Percentiles rank a stretch among this genome's conserved stretches.
Conservation (phyloP, 257 asterid species). For the Przewalskia tangutica region DNA sequence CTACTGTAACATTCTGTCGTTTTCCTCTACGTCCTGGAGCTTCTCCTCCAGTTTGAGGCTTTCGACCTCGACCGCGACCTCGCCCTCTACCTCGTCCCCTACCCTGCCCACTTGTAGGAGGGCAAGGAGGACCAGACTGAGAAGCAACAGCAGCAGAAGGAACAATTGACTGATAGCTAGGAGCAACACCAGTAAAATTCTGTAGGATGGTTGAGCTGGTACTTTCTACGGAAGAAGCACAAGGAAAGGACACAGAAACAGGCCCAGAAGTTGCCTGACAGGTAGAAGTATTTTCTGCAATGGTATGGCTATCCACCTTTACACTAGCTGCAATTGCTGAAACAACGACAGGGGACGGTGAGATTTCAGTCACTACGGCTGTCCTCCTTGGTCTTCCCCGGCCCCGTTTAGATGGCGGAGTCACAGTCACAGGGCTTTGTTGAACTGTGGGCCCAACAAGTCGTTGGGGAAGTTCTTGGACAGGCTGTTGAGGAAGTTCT, state of each 20-base stretch:
- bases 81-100: conserved; percentile 49
- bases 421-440: conserved; percentile 33
- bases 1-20: conserved; percentile 31
- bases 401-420: conserved; percentile 78
- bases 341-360: conserved; percentile 12
- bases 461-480: conserved; percentile 15
- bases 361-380: conserved; percentile 20
- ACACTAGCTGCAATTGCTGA: conserved; percentile 12
- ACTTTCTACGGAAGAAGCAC: conserved; percentile 22
- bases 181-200: conserved; percentile 18
- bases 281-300: conserved; percentile 6
- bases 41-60: conserved; percentile 53
- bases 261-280: conserved; percentile 20
- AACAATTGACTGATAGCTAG: conserved; percentile 31
- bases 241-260: conserved; percentile 22
- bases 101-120: conserved; percentile 51
- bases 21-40: conserved; percentile 67
- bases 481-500: conserved; percentile 7
- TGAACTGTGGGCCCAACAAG: conserved; percentile 22
- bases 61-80: conserved; percentile 67
- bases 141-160: conserved; percentile 29
- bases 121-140: conserved; percentile 32
- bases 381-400: conserved; percentile 94
- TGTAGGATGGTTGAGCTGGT: conserved; percentile 31
- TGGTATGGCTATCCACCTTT: conserved; percentile 6